phyloP scores from a whole-genome alignment of 2,329 filamentous ascomycete species.

The Scedosporium minutisporum region DNA sequence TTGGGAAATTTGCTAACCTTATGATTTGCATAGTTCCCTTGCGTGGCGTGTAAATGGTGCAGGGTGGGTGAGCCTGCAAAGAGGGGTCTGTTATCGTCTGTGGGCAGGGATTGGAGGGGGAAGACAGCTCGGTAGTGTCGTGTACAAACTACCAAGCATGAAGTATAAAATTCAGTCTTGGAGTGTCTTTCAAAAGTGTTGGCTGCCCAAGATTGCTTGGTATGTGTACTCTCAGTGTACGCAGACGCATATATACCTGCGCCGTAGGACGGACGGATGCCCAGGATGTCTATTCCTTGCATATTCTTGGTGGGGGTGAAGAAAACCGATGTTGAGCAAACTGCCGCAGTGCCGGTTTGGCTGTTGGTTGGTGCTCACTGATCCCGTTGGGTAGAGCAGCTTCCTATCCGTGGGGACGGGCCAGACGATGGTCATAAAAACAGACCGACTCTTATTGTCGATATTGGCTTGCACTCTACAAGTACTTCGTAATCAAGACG shows the following conservation, averaged over 20 bases:
- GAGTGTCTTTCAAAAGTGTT: background rate
- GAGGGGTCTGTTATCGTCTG: background rate
- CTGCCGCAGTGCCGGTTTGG: background rate
- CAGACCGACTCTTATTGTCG: background rate
- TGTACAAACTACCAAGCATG: background rate
- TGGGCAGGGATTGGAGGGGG: background rate
- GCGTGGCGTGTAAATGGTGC: background rate
- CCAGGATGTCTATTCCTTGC: background rate
- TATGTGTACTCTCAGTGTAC: background rate
- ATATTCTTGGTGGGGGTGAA: background rate
- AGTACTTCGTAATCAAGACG: background rate
- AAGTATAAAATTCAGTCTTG: background rate
- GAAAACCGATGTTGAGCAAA: background rate
- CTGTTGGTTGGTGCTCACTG: too few species aligned
- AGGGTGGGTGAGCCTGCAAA: background rate
- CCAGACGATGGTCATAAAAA: background rate
- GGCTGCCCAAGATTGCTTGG: background rate
- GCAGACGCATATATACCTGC: background rate
- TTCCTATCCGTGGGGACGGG: background rate
- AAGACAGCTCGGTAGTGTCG: background rate
- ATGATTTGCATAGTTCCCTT: constrained; percentile 1
- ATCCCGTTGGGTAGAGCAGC: too few species aligned
- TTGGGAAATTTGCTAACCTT: background rate
- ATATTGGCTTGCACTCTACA: background rate
- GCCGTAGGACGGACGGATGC: background rate